Percentiles rank a stretch among this genome's conserved stretches.
Conservation (phyloP, 2,329 filamentous ascomycete genomes). For the Diplodia sapinea region DNA sequence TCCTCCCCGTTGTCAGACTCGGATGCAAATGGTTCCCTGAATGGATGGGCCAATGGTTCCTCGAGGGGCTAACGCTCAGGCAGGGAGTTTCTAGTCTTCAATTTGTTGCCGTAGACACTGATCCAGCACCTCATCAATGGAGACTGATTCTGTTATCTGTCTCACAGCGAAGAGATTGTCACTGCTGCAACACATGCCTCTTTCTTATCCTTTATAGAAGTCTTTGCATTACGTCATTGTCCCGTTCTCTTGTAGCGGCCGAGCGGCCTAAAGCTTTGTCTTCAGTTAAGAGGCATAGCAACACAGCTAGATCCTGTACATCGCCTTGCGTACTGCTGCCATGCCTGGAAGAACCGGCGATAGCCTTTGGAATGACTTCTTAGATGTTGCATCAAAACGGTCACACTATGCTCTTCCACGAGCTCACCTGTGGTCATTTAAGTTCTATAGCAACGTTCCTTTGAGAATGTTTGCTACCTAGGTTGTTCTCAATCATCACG, state of each 20-base stretch:
- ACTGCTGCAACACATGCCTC: not conserved
- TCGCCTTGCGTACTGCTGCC: no score
- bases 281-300: no score
- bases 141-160: not conserved
- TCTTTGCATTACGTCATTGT: not conserved
- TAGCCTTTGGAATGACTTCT: no score
- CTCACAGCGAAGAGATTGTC: no score
- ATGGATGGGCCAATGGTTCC: not conserved
- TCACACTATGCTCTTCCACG: no score
- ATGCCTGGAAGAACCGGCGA: no score
- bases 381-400: no score
- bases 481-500: not conserved
- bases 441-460: not conserved
- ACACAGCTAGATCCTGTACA: no score
- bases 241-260: not conserved
- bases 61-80: not conserved
- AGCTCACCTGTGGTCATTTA: no score
- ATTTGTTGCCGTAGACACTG: not conserved
- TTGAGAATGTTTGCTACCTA: not conserved
- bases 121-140: not conserved
- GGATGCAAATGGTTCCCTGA: not conserved
- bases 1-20: slow-evolving; percentile 1
- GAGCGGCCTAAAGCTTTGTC: not conserved
- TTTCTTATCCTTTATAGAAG: not conserved
- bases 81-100: not conserved